Percentiles rank a stretch among this genome's conserved stretches.
Conservation (phyloP, 2,329 filamentous ascomycete species). For the Exophiala bonariae region DNA sequence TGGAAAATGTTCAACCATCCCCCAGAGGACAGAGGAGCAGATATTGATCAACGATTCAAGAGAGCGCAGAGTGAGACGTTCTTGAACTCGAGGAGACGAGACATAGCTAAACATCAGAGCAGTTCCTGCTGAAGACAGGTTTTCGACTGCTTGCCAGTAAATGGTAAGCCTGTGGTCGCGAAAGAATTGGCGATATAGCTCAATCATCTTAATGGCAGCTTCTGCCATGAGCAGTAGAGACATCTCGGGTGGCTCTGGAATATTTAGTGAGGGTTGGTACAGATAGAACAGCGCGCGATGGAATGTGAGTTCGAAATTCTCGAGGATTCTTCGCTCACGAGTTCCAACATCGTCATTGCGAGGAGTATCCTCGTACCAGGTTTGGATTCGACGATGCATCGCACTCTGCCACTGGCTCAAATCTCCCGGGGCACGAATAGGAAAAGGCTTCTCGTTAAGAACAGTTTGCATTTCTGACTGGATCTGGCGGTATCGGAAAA, state of each 20-base stretch:
- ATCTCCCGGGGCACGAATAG: conserved; percentile 4
- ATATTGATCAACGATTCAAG: conserved; percentile 13
- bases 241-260: conserved; percentile 2
- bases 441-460: conserved; percentile 8
- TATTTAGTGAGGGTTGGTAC: conserved; percentile 14
- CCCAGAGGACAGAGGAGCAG: conserved; percentile 27
- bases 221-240: conserved; percentile 6
- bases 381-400: conserved; percentile 8
- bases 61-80: conserved; percentile 7
- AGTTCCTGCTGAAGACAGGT: conserved; percentile 13
- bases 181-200: conserved; percentile 16
- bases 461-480: conserved; percentile 17
- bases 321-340: conserved; percentile 11
- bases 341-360: background rate
- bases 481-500: conserved; percentile 13
- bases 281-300: conserved; percentile 14
- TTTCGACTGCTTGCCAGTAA: conserved; percentile 17
- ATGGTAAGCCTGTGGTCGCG: conserved; percentile 9
- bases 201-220: conserved; percentile 11
- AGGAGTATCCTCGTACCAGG: conserved; percentile 13
- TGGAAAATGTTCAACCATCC: conserved; percentile 28
- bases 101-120: conserved; percentile 11
- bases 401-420: conserved; percentile 6
- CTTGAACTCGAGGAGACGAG: conserved; percentile 5
- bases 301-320: conserved; percentile 17